Percentiles rank a stretch among this genome's conserved stretches.
These are phyloP conservation scores for Debaryomyces maramus DNA, from an alignment of 805 yeast genomes.

Conservation along the genomic window DNA sequence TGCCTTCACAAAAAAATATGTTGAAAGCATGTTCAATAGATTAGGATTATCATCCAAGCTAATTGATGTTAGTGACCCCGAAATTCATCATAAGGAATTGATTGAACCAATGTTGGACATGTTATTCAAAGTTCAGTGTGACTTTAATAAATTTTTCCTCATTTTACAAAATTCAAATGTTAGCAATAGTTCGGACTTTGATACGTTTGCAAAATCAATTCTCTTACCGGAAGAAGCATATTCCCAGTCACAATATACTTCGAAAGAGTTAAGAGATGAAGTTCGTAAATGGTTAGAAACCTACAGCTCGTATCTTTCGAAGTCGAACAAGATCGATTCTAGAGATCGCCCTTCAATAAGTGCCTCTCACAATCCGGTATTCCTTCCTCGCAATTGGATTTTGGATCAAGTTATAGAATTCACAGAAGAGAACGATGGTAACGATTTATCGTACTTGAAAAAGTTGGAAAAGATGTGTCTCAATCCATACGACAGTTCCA, in stretches of 20 bases:
- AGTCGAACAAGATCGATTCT: slow-evolving; percentile 29
- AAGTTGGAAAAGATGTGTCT: slow-evolving; percentile 71
- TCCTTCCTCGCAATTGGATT: slow-evolving; percentile 83
- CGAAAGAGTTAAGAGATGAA: slow-evolving; percentile 41
- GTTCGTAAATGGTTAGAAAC: slow-evolving; percentile 52
- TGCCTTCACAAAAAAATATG: slow-evolving; percentile 59
- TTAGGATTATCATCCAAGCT: slow-evolving; percentile 58
- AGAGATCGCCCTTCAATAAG: slow-evolving; percentile 49
- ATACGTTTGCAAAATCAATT: slow-evolving; percentile 18
- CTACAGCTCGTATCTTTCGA: slow-evolving; percentile 46
- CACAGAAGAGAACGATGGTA: slow-evolving; percentile 51
- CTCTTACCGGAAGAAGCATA: slow-evolving; percentile 20
- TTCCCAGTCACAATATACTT: slow-evolving; percentile 17
- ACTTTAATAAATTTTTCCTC: slow-evolving; percentile 78
- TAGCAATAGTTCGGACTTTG: slow-evolving; percentile 12
- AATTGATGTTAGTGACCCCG: slow-evolving; percentile 31
- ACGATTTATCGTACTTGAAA: slow-evolving; percentile 49
- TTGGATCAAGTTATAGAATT: slow-evolving; percentile 74
- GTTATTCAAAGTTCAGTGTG: slow-evolving; percentile 62
- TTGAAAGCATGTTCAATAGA: slow-evolving; percentile 57
- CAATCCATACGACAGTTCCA: slow-evolving; percentile 65
- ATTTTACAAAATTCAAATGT: slow-evolving; percentile 52
- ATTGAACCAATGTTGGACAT: slow-evolving; percentile 62
- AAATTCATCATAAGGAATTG: slow-evolving; percentile 44
- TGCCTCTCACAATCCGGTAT: slow-evolving; percentile 63